Base-by-base conservation (phyloP, 2,329 filamentous ascomycete genomes). In the Lasiodiplodia citricola region DNA sequence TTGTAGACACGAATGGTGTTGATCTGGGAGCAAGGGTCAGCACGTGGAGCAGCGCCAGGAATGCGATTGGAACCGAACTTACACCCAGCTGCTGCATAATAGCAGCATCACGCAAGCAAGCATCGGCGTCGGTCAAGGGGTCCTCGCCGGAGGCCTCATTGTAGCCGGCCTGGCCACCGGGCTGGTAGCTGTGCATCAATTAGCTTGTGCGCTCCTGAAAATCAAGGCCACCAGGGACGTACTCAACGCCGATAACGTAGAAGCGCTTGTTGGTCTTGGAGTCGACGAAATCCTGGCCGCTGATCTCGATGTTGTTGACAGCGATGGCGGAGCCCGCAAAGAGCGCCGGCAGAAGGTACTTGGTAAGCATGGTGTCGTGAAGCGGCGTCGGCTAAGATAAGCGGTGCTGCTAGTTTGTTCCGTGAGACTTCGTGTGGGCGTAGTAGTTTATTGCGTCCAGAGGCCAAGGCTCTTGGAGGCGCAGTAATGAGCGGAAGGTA, bases 1-100 rank as follows among this genome's bases (percentile, higher is more conserved):
- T 90, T 90, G 84, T 91, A 91, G 66, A 88, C 84, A 69, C 88
- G 87, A 72, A 90, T 88, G 10, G 87, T 88, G 79, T 91, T 91
- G 72, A 88, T 74, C 82, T 83, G 60, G 58, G 25, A 44, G 35
- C 23, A 67, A 70, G 54, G 70, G 71, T 70, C 44, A 70, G 54
- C 25, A 55, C 47, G 18, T 35, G 44, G 58, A 44, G 37, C n/a
- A 21, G n/a, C n/a, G 31, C 16, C n/a, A 35, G 38, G 11, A 16
- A 63, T 41, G 52, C 25, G 31, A 31, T 4, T 25, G 44, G 51
- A 11, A 37, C 28, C 28, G 18, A 41, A 75, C 81, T 69, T 81
- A 85, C 85, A 77, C 88, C 88, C 63, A 90, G 80, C 70, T 82
- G 79, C 79, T 91, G 88, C 82, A 91, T 87, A 56, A 90, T 80